Percentiles rank a stretch among this genome's conserved stretches.
These are phyloP conservation scores for Erythrophleum ivorense DNA, from an alignment of 331 rosid genomes.

Conservation along the genomic window DNA sequence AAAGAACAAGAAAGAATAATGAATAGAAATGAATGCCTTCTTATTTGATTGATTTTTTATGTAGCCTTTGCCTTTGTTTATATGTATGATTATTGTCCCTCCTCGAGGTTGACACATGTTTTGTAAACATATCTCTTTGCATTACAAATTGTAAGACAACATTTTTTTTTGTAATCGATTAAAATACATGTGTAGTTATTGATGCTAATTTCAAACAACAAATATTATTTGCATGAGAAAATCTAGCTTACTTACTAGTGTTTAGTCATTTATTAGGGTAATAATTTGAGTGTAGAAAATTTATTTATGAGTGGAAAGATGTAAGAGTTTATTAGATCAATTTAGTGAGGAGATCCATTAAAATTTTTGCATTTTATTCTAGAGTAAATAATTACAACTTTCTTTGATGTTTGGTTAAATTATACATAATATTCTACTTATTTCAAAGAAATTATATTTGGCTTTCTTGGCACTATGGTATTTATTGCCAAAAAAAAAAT, in stretches of 20 bases:
- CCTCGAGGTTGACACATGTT: conserved; percentile 23
- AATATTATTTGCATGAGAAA: not conserved
- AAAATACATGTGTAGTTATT: conserved; percentile 22
- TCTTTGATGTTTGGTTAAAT: no score
- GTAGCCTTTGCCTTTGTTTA: no score
- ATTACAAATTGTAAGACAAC: not conserved
- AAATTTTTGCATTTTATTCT: not conserved
- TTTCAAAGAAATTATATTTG: no score
- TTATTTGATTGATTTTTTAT: no score
- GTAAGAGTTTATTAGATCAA: not conserved
- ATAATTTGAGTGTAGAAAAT: not conserved
- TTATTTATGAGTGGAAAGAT: not conserved
- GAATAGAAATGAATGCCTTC: no score
- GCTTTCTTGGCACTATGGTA: no score
- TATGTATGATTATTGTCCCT: conserved; percentile 12
- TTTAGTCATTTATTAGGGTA: not conserved
- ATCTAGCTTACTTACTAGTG: no score
- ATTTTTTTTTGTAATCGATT: conserved; percentile 38
- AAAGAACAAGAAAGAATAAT: no score
- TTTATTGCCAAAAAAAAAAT: no score
- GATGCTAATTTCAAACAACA: conserved; percentile 24
- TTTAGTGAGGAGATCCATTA: not conserved
- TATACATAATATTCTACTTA: no score
- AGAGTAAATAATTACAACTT: not conserved
- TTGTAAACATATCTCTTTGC: conserved; percentile 33